phyloP scores from a whole-genome alignment of 2,329 filamentous ascomycete genomes.

The Aspergillus brunneoviolaceus region DNA sequence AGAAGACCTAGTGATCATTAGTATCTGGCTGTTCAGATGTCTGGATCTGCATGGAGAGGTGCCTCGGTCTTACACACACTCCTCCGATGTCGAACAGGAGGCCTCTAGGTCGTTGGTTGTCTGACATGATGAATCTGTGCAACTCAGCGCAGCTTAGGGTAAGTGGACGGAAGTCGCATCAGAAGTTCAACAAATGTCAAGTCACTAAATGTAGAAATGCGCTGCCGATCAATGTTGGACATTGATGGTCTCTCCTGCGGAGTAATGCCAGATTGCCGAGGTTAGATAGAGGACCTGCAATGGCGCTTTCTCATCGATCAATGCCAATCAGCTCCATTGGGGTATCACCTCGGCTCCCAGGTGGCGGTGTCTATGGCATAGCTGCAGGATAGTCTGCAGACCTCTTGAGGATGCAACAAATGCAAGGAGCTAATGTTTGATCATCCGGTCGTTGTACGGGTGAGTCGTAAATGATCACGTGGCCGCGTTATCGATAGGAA shows the following conservation, averaged over 20 bases:
- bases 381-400: neutral
- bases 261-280: constrained; percentile 29
- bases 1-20: constrained; percentile 64
- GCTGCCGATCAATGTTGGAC: neutral
- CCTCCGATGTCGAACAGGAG: constrained; percentile 94
- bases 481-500: constrained; percentile 16
- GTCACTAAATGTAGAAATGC: neutral
- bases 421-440: neutral
- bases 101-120: constrained; percentile 61
- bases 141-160: neutral
- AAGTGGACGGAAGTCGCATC: too few species aligned
- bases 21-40: constrained; percentile 9
- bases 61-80: constrained; percentile 72
- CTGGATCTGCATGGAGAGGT: neutral
- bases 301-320: neutral
- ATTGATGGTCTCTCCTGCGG: constrained; percentile 7
- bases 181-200: neutral
- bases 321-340: neutral
- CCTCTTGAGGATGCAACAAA: neutral
- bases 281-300: constrained; percentile 16
- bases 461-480: constrained; percentile 13
- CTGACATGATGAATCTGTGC: constrained; percentile 34
- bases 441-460: neutral
- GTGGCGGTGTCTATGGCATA: neutral
- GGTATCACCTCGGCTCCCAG: neutral